Evolutionary conservation across 257 asterid genomes (phyloP), one percentile per base, ranked within the genome.

Genomic region (Schizonepeta tenuifolia): DNA sequence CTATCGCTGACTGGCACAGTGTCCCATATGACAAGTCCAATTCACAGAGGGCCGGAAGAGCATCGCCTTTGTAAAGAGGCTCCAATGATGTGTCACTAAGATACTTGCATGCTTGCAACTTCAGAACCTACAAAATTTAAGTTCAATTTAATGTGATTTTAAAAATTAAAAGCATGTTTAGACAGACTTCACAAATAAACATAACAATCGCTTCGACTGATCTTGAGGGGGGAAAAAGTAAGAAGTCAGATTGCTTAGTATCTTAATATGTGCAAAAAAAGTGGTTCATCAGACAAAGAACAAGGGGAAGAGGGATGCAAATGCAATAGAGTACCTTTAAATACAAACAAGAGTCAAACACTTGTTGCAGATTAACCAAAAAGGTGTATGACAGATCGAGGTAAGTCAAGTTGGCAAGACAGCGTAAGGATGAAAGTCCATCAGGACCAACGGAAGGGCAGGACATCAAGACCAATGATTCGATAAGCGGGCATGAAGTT

Each of bases 101-200:
- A 80, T 95, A 92, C 86, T 95, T 95, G 96, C 99, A 95, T n/a
- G 99, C 99, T 90, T 94, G 99, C 93, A 94, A 76, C 83, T 94
- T 94, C 65, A 94, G 79, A 80, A 94, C 98, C 99, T 94, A 74
- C 7, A 58, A 49, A 9, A 79, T 22, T 41, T 15, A n/a, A 50
- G 33, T 17, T 58, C 41, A 50, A 43, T 73, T 59, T 53, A 68
- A 51, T 18, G 26, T 22, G 71, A 49, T 46, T 35, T 36, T 55
- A 41, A 17, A 50, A 59, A 33, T 36, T 60, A 41, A 17, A 41
- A 59, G 41, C 8, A 62, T 22, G 51, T 11, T 65, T 22, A 46
- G 22, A 41, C 18, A 68, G n/a, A 47, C 10, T 41, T 31, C 10
- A 26, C 11, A 49, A 41, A 40, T 66, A 18, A 59, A 68, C 64